Conservation (phyloP, 2,329 filamentous ascomycete species). For the Aspergillus pseudotamarii region DNA sequence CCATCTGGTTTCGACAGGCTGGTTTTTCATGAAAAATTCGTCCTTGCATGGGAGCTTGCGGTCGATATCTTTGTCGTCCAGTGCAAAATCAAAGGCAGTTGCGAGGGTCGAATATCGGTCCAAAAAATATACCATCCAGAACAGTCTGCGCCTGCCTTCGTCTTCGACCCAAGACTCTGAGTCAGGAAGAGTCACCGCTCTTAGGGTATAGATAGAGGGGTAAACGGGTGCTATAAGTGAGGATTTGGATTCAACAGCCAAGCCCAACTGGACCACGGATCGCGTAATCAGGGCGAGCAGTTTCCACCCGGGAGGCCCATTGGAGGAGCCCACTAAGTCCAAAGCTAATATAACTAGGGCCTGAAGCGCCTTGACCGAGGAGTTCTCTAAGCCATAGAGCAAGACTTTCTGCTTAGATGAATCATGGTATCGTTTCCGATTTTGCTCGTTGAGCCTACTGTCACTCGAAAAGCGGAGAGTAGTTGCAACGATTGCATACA, state of each 20-base stretch:
- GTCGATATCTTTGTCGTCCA: constrained; percentile 89
- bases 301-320: constrained; percentile 91
- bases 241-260: constrained; percentile 81
- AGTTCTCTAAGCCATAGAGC: constrained; percentile 85
- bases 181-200: constrained; percentile 82
- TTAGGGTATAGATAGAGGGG: constrained; percentile 84
- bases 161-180: constrained; percentile 86
- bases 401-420: constrained; percentile 84
- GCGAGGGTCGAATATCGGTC: constrained; percentile 89
- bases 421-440: constrained; percentile 74
- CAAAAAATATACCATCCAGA: constrained; percentile 93
- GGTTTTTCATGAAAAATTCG: constrained; percentile 81
- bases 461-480: constrained; percentile 84
- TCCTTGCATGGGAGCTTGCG: constrained; percentile 84
- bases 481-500: constrained; percentile 88
- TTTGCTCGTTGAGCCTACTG: constrained; percentile 70
- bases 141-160: constrained; percentile 78
- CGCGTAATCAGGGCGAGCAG: constrained; percentile 85
- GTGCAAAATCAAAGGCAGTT: constrained; percentile 87
- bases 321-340: constrained; percentile 82
- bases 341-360: constrained; percentile 84
- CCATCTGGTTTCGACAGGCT: constrained; percentile 81
- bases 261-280: constrained; percentile 82
- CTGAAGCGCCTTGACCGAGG: constrained; percentile 83
- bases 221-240: constrained; percentile 76